Evolutionary conservation across 441 rosid genomes (phyloP), one percentile per base, ranked within the genome.

Genomic region (Arabidopsis lyrata): DNA sequence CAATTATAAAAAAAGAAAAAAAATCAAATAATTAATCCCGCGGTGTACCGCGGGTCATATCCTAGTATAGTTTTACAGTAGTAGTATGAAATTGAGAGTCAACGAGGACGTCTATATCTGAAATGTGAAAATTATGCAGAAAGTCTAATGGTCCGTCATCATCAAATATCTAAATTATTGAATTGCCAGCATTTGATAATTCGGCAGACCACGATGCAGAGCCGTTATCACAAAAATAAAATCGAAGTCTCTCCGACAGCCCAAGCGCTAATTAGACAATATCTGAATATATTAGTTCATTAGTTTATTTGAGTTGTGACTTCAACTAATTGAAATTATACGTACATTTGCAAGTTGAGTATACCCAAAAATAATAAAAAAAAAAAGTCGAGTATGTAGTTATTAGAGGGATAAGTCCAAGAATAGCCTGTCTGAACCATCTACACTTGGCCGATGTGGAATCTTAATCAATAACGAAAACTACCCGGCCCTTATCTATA

Each of bases 111-210:
- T 75, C 78, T 39, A 59, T 67, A 50, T 75, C 78, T 60, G 9
- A 6, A 58, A 59, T 59, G 29, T 13, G 32, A 59, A 57, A 48
- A 48, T 36, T 38, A 31, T 66, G 49, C 44, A 27, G 53, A 74
- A 74, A 60, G 78, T 75, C 78, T 22, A 49, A 75, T 67, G 39
- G 32, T 41, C 5, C 63, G 78, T 67, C 78, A 59, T 74, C 78
- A 74, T 50, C 29, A 74, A 57, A 58, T 58, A 74, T 60, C 67
- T 58, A 42, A 66, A 60, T 60, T 9, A 67, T 67, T 42, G 4
- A 74, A 29, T 66, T 59, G 62, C 66, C 67, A 74, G 73, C 73
- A 66, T 47, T 58, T 66, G 62, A 59, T 74, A 66, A 50, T 20
- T 59, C 31, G 61, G 67, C 67, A 66, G n/a, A 74, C 73, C 47